Base-by-base conservation (phyloP, 345 rosid species). In the Noccaea bulbosa region DNA sequence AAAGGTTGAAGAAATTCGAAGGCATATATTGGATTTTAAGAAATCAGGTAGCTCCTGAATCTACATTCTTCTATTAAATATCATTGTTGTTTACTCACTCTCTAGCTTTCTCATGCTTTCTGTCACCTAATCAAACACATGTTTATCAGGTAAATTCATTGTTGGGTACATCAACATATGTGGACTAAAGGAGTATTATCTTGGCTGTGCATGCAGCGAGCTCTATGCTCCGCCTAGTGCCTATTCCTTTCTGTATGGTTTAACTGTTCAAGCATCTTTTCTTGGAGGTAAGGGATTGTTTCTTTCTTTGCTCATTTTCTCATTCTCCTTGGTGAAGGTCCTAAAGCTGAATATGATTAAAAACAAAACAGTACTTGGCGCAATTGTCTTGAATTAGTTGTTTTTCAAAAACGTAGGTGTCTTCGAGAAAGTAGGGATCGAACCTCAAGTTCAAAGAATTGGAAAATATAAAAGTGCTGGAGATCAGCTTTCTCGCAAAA, bases 391-490 rank as follows among this genome's bases (percentile, higher is more conserved):
- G 35, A 60, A 59, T 16, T 59, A 43, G 49, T 39, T 62, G 2
- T 49, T 69, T 73, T 50, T 24, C 8, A 34, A 41, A 74, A 50
- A 53, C 73, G 43, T 81, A 93, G 98, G 98, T 79, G 85, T 86
- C 52, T 67, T 93, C 75, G 98, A 93, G 80, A 91, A 91, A 49
- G 82, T 91, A 60, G 98, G 98, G 65, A 76, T 91, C 74, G 86
- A 91, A 77, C 97, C 96, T 38, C 92, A 91, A 78, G 89, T 93
- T 27, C 82, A 91, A 83, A 83, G 97, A 77, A 87, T 93, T 74
- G 98, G 98, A 40, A 93, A 93, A 78, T 93, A 89, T 76, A 93
- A 91, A 82, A 90, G 97, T 83, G 92, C 92, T 27, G 98, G 98
- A 60, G 98, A 93, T 75, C 98, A 89, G 75, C 91, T 93, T 64